phyloP scores from a whole-genome alignment of 2,329 filamentous ascomycete genomes.

The Cladosporium halotolerans region DNA sequence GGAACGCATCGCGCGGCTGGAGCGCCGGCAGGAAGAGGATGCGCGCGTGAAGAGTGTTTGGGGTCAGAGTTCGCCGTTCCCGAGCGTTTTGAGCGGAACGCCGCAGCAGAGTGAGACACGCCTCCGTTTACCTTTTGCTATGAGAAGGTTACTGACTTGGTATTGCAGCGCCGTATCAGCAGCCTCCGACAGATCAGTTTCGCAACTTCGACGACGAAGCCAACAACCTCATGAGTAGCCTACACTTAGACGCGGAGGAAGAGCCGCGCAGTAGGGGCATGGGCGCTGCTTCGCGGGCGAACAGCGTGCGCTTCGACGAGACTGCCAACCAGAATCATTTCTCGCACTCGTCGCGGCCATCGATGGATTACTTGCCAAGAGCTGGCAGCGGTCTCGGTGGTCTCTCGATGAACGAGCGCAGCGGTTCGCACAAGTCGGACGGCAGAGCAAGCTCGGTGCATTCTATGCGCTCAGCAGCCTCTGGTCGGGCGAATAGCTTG shows the following conservation, averaged over 20 bases:
- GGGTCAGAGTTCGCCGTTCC: constrained; percentile 79
- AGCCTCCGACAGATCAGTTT: constrained; percentile 77
- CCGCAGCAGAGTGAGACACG: constrained; percentile 72
- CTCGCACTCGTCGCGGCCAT: constrained; percentile 74
- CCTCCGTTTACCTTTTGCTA: not conserved
- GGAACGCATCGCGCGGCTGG: constrained; percentile 55
- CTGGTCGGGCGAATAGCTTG: constrained; percentile 79
- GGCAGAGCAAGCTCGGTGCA: constrained; percentile 84
- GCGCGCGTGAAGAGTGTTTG: constrained; percentile 74
- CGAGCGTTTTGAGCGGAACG: constrained; percentile 70
- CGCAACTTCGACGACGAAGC: constrained; percentile 85
- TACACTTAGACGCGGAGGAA: constrained; percentile 82
- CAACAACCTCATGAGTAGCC: constrained; percentile 68
- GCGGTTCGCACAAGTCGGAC: constrained; percentile 91
- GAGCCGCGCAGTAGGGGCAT: constrained; percentile 64
- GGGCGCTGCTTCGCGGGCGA: constrained; percentile 83
- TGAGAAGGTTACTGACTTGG: not conserved
- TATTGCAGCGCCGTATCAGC: constrained; percentile 64
- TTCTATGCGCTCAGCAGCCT: constrained; percentile 70
- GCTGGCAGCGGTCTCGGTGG: constrained; percentile 62
- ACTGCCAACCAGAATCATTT: constrained; percentile 89
- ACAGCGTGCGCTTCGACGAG: constrained; percentile 96
- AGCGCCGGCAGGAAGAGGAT: constrained; percentile 58
- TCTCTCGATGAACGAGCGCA: constrained; percentile 79
- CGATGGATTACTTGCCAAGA: constrained; percentile 75